A percentile compares a stretch with the other conserved stretches of the same genome.
phyloP scores from a whole-genome alignment of 2,329 filamentous ascomycete genomes.

The Harringtonia lauricola region DNA sequence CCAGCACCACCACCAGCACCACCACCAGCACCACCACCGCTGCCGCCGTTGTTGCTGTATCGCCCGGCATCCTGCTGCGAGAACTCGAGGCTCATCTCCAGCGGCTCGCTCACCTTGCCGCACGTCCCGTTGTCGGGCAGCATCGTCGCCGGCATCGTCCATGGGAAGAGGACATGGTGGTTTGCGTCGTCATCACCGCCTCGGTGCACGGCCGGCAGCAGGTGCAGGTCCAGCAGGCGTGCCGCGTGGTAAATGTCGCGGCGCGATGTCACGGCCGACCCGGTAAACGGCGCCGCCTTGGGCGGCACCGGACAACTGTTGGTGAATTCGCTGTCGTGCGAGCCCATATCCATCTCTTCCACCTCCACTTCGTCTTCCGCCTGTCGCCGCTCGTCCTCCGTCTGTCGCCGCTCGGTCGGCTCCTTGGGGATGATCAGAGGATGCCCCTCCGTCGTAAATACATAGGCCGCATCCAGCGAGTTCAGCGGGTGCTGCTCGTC shows the following conservation, averaged over 20 bases:
- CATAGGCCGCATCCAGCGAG: slow-evolving; percentile 71
- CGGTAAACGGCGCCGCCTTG: slow-evolving; percentile 49
- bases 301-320: slow-evolving; percentile 58
- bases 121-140: slow-evolving; percentile 72
- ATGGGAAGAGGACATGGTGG: slow-evolving; percentile 83
- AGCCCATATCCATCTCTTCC: background rate
- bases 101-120: slow-evolving; percentile 55
- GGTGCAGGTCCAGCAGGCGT: slow-evolving; percentile 61
- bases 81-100: slow-evolving; percentile 59
- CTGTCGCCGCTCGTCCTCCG: background rate
- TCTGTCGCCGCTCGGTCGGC: slow-evolving; percentile 17
- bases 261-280: slow-evolving; percentile 71
- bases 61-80: slow-evolving; percentile 36
- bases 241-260: slow-evolving; percentile 82
- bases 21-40: slow-evolving; percentile 27
- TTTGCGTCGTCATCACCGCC: slow-evolving; percentile 15
- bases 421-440: slow-evolving; percentile 66
- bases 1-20: slow-evolving; percentile 34
- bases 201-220: slow-evolving; percentile 5
- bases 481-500: slow-evolving; percentile 81
- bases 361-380: background rate
- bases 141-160: slow-evolving; percentile 72
- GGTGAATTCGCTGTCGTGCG: slow-evolving; percentile 34
- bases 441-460: slow-evolving; percentile 95
- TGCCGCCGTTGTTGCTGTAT: slow-evolving; percentile 12